These are phyloP conservation scores for Prasinococcaceae sp. DNA, from an alignment of 139 green algal species.

Conservation along the genomic window DNA sequence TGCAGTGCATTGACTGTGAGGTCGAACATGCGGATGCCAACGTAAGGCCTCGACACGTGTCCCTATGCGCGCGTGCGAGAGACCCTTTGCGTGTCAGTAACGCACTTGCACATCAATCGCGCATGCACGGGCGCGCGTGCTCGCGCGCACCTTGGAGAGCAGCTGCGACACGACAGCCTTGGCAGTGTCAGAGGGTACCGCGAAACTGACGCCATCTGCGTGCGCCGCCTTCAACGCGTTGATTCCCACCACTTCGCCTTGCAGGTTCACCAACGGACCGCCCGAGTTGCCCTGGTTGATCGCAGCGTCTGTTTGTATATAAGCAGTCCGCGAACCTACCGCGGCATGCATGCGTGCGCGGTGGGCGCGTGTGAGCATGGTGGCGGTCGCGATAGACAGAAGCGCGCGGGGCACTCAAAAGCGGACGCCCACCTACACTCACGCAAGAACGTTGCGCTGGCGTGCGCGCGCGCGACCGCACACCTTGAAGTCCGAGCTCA, in stretches of 20 bases:
- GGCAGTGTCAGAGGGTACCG: conserved; percentile 32
- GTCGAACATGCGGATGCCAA: no score
- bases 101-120: background rate
- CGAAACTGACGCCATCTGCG: conserved; percentile 30
- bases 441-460: background rate
- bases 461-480: background rate
- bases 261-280: conserved; percentile 32
- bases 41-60: no score
- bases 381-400: no score
- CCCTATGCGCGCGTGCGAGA: no score
- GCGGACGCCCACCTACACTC: no score
- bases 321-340: conserved; percentile 17
- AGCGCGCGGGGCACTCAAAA: no score
- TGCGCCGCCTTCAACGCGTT: conserved; percentile 32
- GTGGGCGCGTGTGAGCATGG: no score
- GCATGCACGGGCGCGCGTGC: no score
- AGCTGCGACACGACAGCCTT: conserved; percentile 27
- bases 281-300: conserved; percentile 40
- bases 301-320: conserved; percentile 36
- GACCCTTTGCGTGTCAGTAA: no score
- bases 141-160: no score
- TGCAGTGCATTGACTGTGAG: no score
- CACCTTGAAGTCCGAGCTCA: conserved; percentile 16
- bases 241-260: conserved; percentile 33
- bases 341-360: background rate